Base-by-base conservation (phyloP, 768 basidiomycete genomes). In the Boletellus ananiceps region DNA sequence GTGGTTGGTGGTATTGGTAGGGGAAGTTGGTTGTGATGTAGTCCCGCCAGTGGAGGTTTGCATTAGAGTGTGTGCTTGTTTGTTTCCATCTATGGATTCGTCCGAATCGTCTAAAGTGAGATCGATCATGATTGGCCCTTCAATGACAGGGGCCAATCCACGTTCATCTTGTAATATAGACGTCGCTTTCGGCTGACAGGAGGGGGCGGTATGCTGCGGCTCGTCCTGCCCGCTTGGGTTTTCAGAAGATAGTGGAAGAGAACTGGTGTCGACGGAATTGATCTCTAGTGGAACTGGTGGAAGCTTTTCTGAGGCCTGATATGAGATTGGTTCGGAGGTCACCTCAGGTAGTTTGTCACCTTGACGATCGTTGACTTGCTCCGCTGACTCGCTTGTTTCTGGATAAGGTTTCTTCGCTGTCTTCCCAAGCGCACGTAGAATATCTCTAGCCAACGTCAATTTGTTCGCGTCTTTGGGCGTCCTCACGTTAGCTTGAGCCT, bases 371-470 rank as follows among this genome's bases (percentile, higher is more conserved):
- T 46, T 39, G 36, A 18, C 16, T 41, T 32, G 18, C 38, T 46
- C 47, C 29, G 14, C 40, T 14, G 23, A 27, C 21, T 51, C 33
- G 35, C 39, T 38, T 48, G 31, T 15, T 25, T 56, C 62, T n/a
- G 48, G 48, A 29, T 0, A 37, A 27, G 42, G 33, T 27, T 51
- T 46, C 5, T 56, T 53, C 5, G 35, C 23, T 19, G 56, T 51
- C 39, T 52, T 52, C 15, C 76, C 75, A 4, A 85, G 69, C 7
- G 81, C 78, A 38, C 71, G 73, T 18, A 86, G 54, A 39, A 86
- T 68, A 61, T 83, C 81, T 38, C 69, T 73, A 2, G 83, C 83
- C 23, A 86, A 70, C 37, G 70, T 71, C 40, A 65, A 74, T 54
- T 70, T 77, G 58, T 81, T 71, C 6, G 77, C 80, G 25, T 78